Conservation (phyloP, 331 rosid species). For the Rhamnella rubrinervis region DNA sequence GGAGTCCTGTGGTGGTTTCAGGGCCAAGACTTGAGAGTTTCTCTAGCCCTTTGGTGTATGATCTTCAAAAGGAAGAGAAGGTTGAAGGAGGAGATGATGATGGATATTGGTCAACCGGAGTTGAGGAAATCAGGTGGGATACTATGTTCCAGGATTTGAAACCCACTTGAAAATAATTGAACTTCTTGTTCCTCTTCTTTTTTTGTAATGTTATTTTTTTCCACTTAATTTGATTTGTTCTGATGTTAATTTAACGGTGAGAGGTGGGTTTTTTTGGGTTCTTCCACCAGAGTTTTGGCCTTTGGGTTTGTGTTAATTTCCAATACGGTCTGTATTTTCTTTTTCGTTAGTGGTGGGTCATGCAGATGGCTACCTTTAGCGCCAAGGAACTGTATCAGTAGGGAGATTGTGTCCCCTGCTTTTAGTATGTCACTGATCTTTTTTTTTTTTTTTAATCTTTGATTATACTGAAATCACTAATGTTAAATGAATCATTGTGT, state of each 20-base stretch:
- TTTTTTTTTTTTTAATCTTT: conserved; percentile 7
- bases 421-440: conserved; percentile 26
- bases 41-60: conserved; percentile 56
- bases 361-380: conserved; percentile 46
- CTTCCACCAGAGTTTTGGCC: conserved; percentile 50
- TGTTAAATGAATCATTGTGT: conserved; percentile 31
- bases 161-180: conserved; percentile 50
- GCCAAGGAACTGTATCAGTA: conserved; percentile 34
- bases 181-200: neutral
- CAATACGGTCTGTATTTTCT: conserved; percentile 5
- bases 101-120: conserved; percentile 63
- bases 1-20: conserved; percentile 47
- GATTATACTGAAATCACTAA: conserved; percentile 27
- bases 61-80: conserved; percentile 45
- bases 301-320: conserved; percentile 26
- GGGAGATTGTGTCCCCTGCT: conserved; percentile 49
- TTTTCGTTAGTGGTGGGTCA: conserved; percentile 50
- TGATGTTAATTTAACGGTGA: conserved; percentile 46
- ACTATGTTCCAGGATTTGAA: conserved; percentile 84
- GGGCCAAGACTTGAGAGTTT: conserved; percentile 39
- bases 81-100: conserved; percentile 36
- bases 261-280: conserved; percentile 56
- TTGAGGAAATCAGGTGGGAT: conserved; percentile 95
- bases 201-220: neutral
- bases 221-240: neutral